Evolutionary conservation across 345 rosid species (phyloP).

Genomic region (Bretschneidera sinensis): DNA sequence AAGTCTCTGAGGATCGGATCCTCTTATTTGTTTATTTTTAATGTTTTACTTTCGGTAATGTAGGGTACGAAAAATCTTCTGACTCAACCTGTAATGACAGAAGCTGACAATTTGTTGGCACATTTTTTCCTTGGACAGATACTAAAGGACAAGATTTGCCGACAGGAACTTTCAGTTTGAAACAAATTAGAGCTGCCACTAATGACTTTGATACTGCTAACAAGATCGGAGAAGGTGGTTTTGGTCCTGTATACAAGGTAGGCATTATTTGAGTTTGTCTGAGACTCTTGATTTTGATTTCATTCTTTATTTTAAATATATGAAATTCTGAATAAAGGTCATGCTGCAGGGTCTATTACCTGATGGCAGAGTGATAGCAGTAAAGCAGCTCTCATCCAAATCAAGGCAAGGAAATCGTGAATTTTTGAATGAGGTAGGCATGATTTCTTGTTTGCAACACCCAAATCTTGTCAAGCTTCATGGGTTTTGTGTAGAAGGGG

Average conservation of each 20-base stretch:
- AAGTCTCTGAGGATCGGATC: no score
- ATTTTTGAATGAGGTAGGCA: slow-evolving; percentile 36
- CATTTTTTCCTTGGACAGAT: slow-evolving; percentile 15
- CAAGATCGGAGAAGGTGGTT: slow-evolving; percentile 44
- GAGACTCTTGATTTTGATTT: background rate
- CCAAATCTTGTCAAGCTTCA: slow-evolving; percentile 40
- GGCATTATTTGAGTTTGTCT: background rate
- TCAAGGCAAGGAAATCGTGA: slow-evolving; percentile 44
- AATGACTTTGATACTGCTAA: slow-evolving; percentile 25
- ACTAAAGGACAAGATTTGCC: slow-evolving; percentile 33
- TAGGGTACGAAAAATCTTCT: no score
- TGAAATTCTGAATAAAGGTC: background rate
- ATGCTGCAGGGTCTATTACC: slow-evolving; percentile 29
- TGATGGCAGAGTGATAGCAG: slow-evolving; percentile 33
- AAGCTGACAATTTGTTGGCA: background rate
- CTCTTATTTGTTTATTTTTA: no score
- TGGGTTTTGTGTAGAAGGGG: slow-evolving; percentile 37
- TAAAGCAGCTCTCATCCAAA: slow-evolving; percentile 36
- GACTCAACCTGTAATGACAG: background rate
- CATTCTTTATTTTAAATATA: background rate
- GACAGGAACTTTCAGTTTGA: slow-evolving; percentile 33
- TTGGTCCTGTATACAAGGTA: slow-evolving; percentile 39
- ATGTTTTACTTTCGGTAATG: background rate
- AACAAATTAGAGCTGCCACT: slow-evolving; percentile 33
- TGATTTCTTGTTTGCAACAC: slow-evolving; percentile 38